Percentiles rank a stretch among this genome's conserved stretches.
phyloP scores from a whole-genome alignment of 108 stramenopile genomes.

The Cyclotella baltica region DNA sequence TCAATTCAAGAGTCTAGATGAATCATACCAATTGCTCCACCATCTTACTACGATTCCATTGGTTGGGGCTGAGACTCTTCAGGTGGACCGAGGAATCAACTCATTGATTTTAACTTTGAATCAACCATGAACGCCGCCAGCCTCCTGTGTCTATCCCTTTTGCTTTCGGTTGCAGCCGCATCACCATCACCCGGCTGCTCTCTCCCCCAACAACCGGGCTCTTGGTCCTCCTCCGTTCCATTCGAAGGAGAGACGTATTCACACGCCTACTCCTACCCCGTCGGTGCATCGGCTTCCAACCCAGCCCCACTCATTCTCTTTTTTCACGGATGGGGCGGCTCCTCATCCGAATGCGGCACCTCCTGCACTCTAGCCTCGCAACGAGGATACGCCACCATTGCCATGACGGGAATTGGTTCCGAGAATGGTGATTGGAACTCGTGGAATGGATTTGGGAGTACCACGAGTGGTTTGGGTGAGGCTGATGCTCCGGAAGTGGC shows the following conservation, averaged over 20 bases:
- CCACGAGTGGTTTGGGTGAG: background rate
- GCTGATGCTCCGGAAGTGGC: slow-evolving; percentile 13
- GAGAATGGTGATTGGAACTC: slow-evolving; percentile 13
- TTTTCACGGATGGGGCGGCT: slow-evolving; percentile 38
- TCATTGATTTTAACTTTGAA: too few species aligned
- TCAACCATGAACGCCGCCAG: too few species aligned
- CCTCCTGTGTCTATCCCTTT: too few species aligned
- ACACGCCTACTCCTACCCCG: slow-evolving; percentile 15
- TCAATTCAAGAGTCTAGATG: too few species aligned
- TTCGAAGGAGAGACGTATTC: slow-evolving; percentile 13
- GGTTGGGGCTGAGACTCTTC: too few species aligned
- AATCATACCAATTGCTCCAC: too few species aligned
- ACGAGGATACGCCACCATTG: slow-evolving; percentile 21
- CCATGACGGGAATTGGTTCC: slow-evolving; percentile 22
- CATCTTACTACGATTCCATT: too few species aligned
- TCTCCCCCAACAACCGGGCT: background rate
- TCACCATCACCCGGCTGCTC: background rate
- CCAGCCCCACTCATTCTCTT: slow-evolving; percentile 30
- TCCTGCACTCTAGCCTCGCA: background rate
- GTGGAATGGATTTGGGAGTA: slow-evolving; percentile 27
- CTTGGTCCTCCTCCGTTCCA: background rate
- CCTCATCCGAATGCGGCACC: slow-evolving; percentile 14
- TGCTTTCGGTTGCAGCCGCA: too few species aligned
- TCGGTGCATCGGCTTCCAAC: background rate
- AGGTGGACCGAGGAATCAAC: too few species aligned